These are phyloP conservation scores for Cercospora sp. DNA, from an alignment of 2,329 filamentous ascomycete genomes.

Conservation along the genomic window DNA sequence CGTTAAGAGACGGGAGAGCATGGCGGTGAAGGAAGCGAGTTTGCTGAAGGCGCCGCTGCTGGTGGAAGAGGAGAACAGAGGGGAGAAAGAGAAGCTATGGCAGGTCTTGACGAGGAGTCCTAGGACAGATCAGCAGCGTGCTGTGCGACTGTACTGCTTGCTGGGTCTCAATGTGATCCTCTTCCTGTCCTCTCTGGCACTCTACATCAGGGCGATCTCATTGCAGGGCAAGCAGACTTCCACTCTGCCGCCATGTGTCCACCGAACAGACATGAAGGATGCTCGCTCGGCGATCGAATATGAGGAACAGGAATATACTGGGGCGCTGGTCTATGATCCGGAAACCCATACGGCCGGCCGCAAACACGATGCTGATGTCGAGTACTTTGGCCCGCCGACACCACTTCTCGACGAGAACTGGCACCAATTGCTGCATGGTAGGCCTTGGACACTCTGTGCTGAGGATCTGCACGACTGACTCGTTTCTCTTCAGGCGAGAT, in stretches of 20 bases:
- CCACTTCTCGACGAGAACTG: conserved; percentile 22
- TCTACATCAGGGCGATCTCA: neutral
- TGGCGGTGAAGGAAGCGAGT: neutral
- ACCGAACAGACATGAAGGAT: conserved; percentile 19
- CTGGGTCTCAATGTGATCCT: conserved; percentile 9
- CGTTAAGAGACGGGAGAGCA: neutral
- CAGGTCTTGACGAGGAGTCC: conserved; percentile 8
- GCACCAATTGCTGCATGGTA: conserved; percentile 20
- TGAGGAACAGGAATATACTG: conserved; percentile 19
- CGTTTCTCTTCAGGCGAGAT: conserved; percentile 9
- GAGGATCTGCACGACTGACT: neutral
- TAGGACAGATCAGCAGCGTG: neutral
- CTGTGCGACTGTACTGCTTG: conserved; percentile 7
- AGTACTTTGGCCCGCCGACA: conserved; percentile 26
- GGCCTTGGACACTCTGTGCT: neutral
- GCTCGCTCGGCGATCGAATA: conserved; percentile 20
- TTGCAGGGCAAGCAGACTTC: neutral
- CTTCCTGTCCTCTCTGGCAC: neutral
- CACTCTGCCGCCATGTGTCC: conserved; percentile 12
- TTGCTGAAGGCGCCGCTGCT: conserved; percentile 4
- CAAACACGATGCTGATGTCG: conserved; percentile 12
- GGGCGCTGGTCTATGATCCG: conserved; percentile 19
- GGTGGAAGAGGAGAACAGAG: neutral
- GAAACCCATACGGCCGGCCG: conserved; percentile 10
- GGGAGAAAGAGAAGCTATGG: neutral